Percentiles rank a stretch among this genome's conserved stretches.
These are phyloP conservation scores for Acer campestre DNA, from an alignment of 345 rosid species.

Conservation along the genomic window DNA sequence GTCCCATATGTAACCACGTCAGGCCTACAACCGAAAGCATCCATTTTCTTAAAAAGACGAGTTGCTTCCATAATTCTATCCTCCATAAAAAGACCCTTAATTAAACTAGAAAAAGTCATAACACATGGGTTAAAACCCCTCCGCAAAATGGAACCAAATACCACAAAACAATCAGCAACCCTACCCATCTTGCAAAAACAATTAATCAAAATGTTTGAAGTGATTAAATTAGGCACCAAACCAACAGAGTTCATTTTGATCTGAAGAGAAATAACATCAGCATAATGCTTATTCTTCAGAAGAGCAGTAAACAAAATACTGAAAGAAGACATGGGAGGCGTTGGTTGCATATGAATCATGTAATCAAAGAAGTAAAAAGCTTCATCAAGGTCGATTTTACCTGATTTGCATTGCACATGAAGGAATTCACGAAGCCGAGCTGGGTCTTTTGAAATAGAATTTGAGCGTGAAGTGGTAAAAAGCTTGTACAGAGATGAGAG, in stretches of 20 bases:
- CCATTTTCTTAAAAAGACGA: no score
- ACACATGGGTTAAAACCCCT: conserved; percentile 21
- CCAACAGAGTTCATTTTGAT: background rate
- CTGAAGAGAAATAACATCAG: background rate
- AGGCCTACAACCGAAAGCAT: no score
- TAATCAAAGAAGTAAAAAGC: background rate
- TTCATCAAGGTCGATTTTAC: background rate
- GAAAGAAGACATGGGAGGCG: background rate
- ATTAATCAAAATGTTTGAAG: conserved; percentile 30
- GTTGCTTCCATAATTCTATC: background rate
- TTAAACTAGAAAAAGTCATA: conserved; percentile 23
- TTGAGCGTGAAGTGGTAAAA: background rate
- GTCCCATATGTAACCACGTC: no score
- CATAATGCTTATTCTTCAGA: background rate
- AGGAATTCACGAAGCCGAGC: conserved; percentile 3
- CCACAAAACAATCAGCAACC: conserved; percentile 25
- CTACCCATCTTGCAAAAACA: conserved; percentile 10
- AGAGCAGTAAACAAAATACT: background rate
- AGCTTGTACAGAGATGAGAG: background rate
- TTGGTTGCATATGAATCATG: background rate
- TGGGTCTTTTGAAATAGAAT: background rate
- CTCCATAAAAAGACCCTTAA: conserved; percentile 25
- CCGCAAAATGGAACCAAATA: conserved; percentile 30
- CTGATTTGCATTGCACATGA: background rate
- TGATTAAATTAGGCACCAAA: conserved; percentile 9